A percentile compares a stretch with the other conserved stretches of the same genome.
Evolutionary conservation across 2,329 filamentous ascomycete species (phyloP).

Genomic region (Myriosclerotinia curreyana): DNA sequence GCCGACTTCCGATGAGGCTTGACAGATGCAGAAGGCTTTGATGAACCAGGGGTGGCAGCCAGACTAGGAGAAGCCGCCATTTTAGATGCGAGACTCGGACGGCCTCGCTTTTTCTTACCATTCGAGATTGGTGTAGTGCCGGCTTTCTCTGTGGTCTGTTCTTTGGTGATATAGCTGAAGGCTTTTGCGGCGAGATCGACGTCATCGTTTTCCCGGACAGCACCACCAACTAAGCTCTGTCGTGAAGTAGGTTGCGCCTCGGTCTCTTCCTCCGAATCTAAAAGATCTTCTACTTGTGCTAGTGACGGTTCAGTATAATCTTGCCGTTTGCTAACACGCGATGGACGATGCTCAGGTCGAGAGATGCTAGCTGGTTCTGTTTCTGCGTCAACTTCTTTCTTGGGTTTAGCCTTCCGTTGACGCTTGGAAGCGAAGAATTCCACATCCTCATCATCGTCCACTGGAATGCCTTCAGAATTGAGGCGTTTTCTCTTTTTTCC

Average conservation of each 20-base stretch:
- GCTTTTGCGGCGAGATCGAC: conserved; percentile 32
- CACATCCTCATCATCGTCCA: conserved; percentile 30
- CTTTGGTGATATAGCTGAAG: conserved; percentile 27
- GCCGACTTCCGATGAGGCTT: conserved; percentile 32
- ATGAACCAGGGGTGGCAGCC: not conserved
- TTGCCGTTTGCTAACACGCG: conserved; percentile 27
- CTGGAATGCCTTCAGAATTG: conserved; percentile 23
- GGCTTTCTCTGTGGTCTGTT: not conserved
- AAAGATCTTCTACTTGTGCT: conserved; percentile 28
- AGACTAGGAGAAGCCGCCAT: not conserved
- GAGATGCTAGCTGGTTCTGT: conserved; percentile 8
- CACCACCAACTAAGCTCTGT: conserved; percentile 13
- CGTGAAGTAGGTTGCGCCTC: not conserved
- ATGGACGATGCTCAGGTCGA: conserved; percentile 26
- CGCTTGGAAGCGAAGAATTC: conserved; percentile 35
- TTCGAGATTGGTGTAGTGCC: conserved; percentile 12
- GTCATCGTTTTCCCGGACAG: conserved; percentile 20
- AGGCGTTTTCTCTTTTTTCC: conserved; percentile 31
- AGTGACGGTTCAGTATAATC: conserved; percentile 32
- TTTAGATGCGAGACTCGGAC: conserved; percentile 15
- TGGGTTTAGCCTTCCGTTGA: conserved; percentile 29
- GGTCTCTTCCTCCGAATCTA: conserved; percentile 10
- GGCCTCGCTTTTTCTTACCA: conserved; percentile 25
- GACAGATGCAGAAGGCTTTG: conserved; percentile 23
- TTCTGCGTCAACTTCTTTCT: conserved; percentile 20